A percentile compares a stretch with the other conserved stretches of the same genome.
phyloP scores from a whole-genome alignment of 225 moss, liverwort and hornwort species.

The Marchantia paleacea region DNA sequence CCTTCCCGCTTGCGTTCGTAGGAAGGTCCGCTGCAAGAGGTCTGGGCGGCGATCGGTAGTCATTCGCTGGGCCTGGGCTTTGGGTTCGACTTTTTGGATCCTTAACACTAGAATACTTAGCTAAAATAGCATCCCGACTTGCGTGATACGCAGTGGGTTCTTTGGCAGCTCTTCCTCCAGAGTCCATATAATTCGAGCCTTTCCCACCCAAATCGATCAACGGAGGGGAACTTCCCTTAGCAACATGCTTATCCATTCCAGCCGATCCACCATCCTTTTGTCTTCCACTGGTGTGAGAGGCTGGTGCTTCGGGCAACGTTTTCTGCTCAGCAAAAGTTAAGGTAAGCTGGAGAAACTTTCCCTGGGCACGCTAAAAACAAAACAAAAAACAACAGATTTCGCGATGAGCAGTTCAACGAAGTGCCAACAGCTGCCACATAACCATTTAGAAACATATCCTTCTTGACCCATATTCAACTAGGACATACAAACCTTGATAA shows the following conservation, averaged over 20 bases:
- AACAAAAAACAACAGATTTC: neutral
- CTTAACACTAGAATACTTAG: conserved; percentile 60
- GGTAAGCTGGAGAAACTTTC: neutral
- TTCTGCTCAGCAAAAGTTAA: conserved; percentile 24
- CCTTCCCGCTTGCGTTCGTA: conserved; percentile 20
- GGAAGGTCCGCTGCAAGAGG: conserved; percentile 7
- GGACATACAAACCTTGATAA: conserved; percentile 61
- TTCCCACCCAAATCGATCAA: conserved; percentile 18
- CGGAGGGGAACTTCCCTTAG: conserved; percentile 19
- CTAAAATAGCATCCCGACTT: conserved; percentile 68
- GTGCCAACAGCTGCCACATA: neutral
- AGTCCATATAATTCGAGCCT: conserved; percentile 17
- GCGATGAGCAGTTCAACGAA: neutral
- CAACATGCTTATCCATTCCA: conserved; percentile 18
- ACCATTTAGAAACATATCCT: neutral
- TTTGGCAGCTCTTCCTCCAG: conserved; percentile 33
- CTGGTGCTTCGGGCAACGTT: conserved; percentile 22
- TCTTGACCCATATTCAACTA: neutral
- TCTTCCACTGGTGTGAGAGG: conserved; percentile 12
- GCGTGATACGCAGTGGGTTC: conserved; percentile 37
- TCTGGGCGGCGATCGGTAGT: conserved; percentile 23
- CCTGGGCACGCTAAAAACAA: neutral
- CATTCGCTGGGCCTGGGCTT: conserved; percentile 24
- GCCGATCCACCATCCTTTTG: conserved; percentile 20
- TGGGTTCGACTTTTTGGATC: conserved; percentile 35